phyloP scores from a whole-genome alignment of 441 rosid genomes.

The Aquilaria agallochum region DNA sequence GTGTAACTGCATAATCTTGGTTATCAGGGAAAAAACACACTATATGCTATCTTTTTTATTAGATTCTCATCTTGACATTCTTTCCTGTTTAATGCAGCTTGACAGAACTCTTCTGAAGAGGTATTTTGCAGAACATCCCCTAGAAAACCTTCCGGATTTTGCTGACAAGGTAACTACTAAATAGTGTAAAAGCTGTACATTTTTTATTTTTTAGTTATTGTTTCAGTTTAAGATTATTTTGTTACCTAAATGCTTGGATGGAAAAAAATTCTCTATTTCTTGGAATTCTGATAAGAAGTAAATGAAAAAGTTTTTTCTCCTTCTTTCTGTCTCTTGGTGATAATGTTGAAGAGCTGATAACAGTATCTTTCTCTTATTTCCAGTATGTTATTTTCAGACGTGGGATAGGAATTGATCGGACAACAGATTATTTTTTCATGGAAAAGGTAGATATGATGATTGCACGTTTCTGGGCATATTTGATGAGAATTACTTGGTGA shows the following conservation, averaged over 20 bases:
- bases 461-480: constrained; percentile 63
- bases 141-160: constrained; percentile 39
- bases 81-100: constrained; percentile 36
- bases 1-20: too few relatives aligned
- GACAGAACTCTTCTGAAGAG: constrained; percentile 64
- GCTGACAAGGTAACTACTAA: constrained; percentile 39
- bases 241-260: too few relatives aligned
- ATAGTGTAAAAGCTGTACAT: too few relatives aligned
- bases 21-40: too few relatives aligned
- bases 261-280: too few relatives aligned
- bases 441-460: constrained; percentile 83
- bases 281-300: too few relatives aligned
- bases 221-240: too few relatives aligned
- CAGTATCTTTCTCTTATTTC: neutral
- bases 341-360: too few relatives aligned
- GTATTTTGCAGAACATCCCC: constrained; percentile 53
- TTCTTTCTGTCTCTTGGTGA: too few relatives aligned
- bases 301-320: too few relatives aligned
- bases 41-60: too few relatives aligned
- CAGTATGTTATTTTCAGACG: constrained; percentile 86
- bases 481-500: constrained; percentile 60
- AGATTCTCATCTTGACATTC: neutral
- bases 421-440: constrained; percentile 73
- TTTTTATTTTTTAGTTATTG: too few relatives aligned
- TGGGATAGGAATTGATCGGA: constrained; percentile 81